phyloP scores from a whole-genome alignment of 108 stramenopile genomes.

The Skeletonema tropicum region DNA sequence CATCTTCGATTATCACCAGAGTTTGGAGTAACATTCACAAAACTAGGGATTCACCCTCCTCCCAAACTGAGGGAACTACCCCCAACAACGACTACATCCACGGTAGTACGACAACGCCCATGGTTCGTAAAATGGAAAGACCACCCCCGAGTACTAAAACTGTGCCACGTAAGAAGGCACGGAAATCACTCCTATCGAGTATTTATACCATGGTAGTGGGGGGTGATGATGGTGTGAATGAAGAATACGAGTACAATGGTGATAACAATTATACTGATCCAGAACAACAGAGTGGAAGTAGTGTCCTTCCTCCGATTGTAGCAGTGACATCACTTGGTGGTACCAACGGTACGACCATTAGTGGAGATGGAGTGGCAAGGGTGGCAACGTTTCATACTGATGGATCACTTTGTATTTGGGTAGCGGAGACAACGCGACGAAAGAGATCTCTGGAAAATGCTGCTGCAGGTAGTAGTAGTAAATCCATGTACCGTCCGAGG shows the following conservation, averaged over 20 bases:
- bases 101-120: no score
- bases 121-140: no score
- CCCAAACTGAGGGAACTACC: background rate
- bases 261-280: background rate
- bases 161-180: conserved; percentile 11
- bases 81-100: background rate
- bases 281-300: background rate
- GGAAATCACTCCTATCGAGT: conserved; percentile 15
- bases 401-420: conserved; percentile 49
- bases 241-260: conserved; percentile 20
- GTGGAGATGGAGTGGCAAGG: conserved; percentile 9
- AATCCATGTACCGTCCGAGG: background rate
- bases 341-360: background rate
- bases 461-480: no score
- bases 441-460: background rate
- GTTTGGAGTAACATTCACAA: conserved; percentile 21
- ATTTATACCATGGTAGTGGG: conserved; percentile 11
- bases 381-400: conserved; percentile 51
- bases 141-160: background rate
- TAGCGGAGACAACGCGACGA: conserved; percentile 11
- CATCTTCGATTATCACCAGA: background rate
- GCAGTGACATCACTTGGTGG: conserved; percentile 13
- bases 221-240: conserved; percentile 8
- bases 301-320: conserved; percentile 16
- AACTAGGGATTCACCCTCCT: background rate